Conservation (phyloP, 106 monocot genomes). For the Dioscorea zingiberensis region DNA sequence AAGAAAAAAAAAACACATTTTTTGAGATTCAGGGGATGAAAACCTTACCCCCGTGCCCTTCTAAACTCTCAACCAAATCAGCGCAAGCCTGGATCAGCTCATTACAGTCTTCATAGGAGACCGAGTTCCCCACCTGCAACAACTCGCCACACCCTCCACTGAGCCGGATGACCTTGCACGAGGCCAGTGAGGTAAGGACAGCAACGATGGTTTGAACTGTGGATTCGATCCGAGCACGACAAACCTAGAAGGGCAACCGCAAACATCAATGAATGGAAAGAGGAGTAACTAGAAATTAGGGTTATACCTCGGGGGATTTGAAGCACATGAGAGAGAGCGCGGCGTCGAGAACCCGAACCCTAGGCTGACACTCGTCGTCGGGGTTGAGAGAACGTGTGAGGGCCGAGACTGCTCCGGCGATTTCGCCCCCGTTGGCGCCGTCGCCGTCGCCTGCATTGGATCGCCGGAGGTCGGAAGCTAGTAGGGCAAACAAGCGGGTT, state of each 20-base stretch:
- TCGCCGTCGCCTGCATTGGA: not conserved
- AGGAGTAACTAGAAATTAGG: not conserved
- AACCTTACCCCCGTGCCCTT: conserved; percentile 22
- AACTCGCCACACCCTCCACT: conserved; percentile 9
- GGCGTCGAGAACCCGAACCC: conserved; percentile 61
- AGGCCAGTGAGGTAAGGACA: conserved; percentile 40
- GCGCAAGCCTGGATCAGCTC: conserved; percentile 38
- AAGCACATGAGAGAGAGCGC: conserved; percentile 83
- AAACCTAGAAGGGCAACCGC: conserved; percentile 21
- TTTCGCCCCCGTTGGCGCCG: conserved; percentile 4
- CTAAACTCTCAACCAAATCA: conserved; percentile 41
- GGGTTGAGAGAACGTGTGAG: conserved; percentile 55
- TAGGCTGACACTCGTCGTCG: conserved; percentile 7
- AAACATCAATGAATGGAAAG: not conserved
- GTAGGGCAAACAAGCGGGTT: conserved; percentile 26
- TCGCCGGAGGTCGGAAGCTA: conserved; percentile 24
- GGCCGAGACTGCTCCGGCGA: conserved; percentile 23
- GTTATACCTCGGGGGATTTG: conserved; percentile 36
- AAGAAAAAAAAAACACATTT: not conserved
- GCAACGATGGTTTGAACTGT: conserved; percentile 38
- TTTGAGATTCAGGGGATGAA: not conserved
- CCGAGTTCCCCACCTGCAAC: conserved; percentile 54
- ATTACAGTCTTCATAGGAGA: conserved; percentile 29
- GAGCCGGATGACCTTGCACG: conserved; percentile 30
- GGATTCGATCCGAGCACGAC: conserved; percentile 30